These are phyloP conservation scores for Populus hybrid DNA, from an alignment of 441 rosid species.

Conservation along the genomic window DNA sequence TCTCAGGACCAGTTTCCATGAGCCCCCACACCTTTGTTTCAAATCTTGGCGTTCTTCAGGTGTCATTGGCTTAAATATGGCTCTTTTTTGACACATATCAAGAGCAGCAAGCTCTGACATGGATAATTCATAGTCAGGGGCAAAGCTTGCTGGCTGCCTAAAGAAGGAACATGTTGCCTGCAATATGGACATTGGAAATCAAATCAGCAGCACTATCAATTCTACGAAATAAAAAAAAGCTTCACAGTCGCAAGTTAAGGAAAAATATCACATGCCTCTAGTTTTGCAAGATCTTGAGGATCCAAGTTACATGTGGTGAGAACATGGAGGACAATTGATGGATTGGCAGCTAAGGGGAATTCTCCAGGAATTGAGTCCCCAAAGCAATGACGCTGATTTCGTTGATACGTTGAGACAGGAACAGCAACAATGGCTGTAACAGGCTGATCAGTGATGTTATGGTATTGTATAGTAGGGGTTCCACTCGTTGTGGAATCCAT, in stretches of 20 bases:
- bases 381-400: constrained; percentile 75
- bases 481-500: constrained; percentile 91
- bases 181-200: constrained; percentile 37
- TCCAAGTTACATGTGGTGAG: constrained; percentile 82
- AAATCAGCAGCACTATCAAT: constrained; percentile 61
- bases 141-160: constrained; percentile 89
- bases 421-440: constrained; percentile 52
- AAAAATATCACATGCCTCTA: constrained; percentile 67
- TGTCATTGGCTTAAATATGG: constrained; percentile 76
- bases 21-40: constrained; percentile 87
- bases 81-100: constrained; percentile 92
- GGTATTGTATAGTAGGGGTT: constrained; percentile 62
- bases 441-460: constrained; percentile 72
- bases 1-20: constrained; percentile 92
- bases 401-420: constrained; percentile 50
- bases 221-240: constrained; percentile 24
- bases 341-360: constrained; percentile 90
- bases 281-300: constrained; percentile 92
- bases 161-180: constrained; percentile 98
- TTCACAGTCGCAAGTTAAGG: background rate
- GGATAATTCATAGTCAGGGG: constrained; percentile 70
- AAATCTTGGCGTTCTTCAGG: constrained; percentile 59
- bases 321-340: constrained; percentile 91
- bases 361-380: constrained; percentile 91
- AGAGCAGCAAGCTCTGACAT: constrained; percentile 93